Evolutionary conservation across 805 yeast species (phyloP), one percentile per base, ranked within the genome.

Genomic region (Yarrowia porcina): DNA sequence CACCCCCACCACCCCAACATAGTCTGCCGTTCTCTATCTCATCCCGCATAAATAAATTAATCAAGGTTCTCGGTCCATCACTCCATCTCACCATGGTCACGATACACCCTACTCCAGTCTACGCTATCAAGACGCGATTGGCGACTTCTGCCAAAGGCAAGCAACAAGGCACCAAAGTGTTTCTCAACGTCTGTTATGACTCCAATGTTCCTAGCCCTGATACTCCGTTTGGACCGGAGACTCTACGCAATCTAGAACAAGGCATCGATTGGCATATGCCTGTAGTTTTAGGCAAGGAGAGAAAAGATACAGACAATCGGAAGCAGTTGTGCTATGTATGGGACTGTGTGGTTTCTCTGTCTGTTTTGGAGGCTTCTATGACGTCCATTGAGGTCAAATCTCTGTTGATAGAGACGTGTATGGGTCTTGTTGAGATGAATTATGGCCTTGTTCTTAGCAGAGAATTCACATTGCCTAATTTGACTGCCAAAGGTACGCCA

Each of bases 231-330:
- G 79, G 81, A 36, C 85, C 90, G 3, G 79, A 76, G 38, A 72
- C 76, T 2, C 83, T 89, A 1, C 85, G 85, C 68, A 85, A 87
- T 0, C 72, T 83, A 57, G 85, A 88, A 21, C 82, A 85, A 73
- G 83, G 83, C 36, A 85, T 85, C 69, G 79, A 87, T 69, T 91
- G 97, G 96, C 91, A 88, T 64, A 86, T 90, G 1, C 97, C 97
- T 1, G 83, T 92, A 1, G 80, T 88, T 1, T 83, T 89, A 0
- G 84, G 93, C 0, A 77, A 80, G 0, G 82, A 81, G 52, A 70
- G 85, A 12, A 67, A 68, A 8, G 87, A 81, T 47, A 71, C 65
- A 13, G 97, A 92, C 72, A 91, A 91, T 65, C 70, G 71, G 68
- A 96, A 96, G 0, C 73, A 75, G 2, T 72, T 76, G 15, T 83